These are phyloP conservation scores for Sungouiella blattae DNA, from an alignment of 805 yeast species.

Conservation along the genomic window DNA sequence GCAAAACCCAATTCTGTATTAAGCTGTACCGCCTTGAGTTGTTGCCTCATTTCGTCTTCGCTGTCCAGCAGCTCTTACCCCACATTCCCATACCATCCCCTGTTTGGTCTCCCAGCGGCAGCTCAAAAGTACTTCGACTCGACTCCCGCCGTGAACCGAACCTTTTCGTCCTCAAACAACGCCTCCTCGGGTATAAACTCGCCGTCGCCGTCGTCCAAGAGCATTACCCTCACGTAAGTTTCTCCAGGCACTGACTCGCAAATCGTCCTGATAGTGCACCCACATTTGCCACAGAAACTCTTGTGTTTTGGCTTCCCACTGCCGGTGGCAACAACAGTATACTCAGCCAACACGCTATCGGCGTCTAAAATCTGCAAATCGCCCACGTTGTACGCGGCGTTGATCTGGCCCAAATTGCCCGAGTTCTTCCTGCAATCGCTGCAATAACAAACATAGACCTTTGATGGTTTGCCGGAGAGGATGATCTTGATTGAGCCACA, in stretches of 20 bases:
- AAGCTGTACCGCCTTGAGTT: too few relatives aligned
- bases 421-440: conserved; percentile 1
- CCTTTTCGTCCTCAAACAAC: not conserved
- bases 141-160: not conserved
- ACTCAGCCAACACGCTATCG: not conserved
- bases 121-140: too few relatives aligned
- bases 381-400: not conserved
- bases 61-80: too few relatives aligned
- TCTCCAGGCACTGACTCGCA: not conserved
- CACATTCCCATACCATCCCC: too few relatives aligned
- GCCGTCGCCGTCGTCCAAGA: not conserved
- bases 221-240: not conserved
- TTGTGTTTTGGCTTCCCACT: conserved; percentile 1
- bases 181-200: not conserved
- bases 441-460: not conserved
- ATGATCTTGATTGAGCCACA: not conserved
- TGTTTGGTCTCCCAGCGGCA: too few relatives aligned
- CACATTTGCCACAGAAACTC: conserved; percentile 1
- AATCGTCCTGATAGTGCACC: not conserved
- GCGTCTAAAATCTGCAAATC: not conserved
- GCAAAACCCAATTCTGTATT: too few relatives aligned
- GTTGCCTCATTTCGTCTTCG: too few relatives aligned
- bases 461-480: not conserved
- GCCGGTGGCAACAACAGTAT: not conserved
- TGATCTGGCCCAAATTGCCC: conserved; percentile 1